phyloP scores from a whole-genome alignment of 129 eudicot genomes.

The Flaveria trinervia region DNA sequence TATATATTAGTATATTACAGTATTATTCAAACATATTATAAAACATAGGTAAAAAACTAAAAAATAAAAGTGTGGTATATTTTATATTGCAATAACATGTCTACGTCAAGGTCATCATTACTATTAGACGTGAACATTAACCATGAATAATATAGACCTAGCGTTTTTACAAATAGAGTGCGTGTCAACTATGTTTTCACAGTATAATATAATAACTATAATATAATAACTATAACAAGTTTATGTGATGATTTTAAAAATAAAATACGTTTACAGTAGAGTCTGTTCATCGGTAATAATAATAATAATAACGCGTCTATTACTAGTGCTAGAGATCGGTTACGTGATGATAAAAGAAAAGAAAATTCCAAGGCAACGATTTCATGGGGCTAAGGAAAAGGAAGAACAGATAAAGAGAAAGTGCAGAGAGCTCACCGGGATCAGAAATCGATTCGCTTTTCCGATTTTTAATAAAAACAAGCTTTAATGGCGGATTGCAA shows the following conservation, averaged over 20 bases:
- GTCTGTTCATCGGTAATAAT: too few relatives aligned
- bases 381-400: constrained; percentile 45
- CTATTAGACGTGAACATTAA: too few relatives aligned
- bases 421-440: constrained; percentile 48
- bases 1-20: background rate
- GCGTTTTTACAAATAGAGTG: too few relatives aligned
- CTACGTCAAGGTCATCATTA: too few relatives aligned
- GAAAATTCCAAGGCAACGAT: constrained; percentile 36
- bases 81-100: too few relatives aligned
- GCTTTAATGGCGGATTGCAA: constrained; percentile 33
- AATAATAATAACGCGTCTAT: background rate
- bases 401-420: constrained; percentile 39
- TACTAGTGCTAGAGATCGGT: constrained; percentile 1
- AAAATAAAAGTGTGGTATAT: too few relatives aligned
- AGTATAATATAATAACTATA: too few relatives aligned
- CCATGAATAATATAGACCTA: too few relatives aligned
- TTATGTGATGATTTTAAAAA: background rate
- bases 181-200: too few relatives aligned
- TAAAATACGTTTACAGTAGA: background rate
- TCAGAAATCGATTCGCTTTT: constrained; percentile 40
- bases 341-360: constrained; percentile 23
- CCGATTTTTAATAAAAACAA: constrained; percentile 34
- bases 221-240: too few relatives aligned
- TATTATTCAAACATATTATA: background rate
- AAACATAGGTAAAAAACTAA: too few relatives aligned